Conservation (phyloP, 805 yeast species). For the Cyberlindnera galapagoensis region DNA sequence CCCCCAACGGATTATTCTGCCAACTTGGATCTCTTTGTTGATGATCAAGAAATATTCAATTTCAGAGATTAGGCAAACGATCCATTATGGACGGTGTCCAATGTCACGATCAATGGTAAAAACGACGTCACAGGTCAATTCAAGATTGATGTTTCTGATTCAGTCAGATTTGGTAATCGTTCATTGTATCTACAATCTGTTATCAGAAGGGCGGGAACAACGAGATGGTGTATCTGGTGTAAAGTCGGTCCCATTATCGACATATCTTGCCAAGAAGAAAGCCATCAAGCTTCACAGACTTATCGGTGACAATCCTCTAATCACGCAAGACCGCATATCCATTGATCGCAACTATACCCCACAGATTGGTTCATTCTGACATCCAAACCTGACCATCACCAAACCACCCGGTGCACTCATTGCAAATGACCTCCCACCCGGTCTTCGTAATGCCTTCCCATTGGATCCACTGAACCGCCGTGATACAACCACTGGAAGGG, state of each 20-base stretch:
- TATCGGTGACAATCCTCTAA: slow-evolving; percentile 20
- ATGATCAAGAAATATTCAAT: slow-evolving; percentile 11
- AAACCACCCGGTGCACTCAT: slow-evolving; percentile 19
- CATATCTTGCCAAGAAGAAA: slow-evolving; percentile 25
- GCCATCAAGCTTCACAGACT: slow-evolving; percentile 26
- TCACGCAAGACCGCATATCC: no score
- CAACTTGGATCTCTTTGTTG: slow-evolving; percentile 20
- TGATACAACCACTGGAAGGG: slow-evolving; percentile 25
- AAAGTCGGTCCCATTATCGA: slow-evolving; percentile 22
- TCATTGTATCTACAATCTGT: slow-evolving; percentile 29
- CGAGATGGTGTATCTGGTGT: slow-evolving; percentile 18
- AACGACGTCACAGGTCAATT: slow-evolving; percentile 11
- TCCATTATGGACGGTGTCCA: slow-evolving; percentile 4
- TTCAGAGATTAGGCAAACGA: no score
- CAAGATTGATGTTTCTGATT: slow-evolving; percentile 11
- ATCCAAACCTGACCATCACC: slow-evolving; percentile 30
- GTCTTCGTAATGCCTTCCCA: slow-evolving; percentile 19
- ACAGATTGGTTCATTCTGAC: slow-evolving; percentile 27
- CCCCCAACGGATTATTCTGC: slow-evolving; percentile 5
- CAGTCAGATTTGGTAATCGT: slow-evolving; percentile 24
- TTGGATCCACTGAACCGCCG: slow-evolving; percentile 25
- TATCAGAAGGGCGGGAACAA: slow-evolving; percentile 17
- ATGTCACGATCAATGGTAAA: slow-evolving; percentile 6
- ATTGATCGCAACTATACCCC: no score
- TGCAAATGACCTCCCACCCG: slow-evolving; percentile 19